Evolutionary conservation across 176 grass and related monocot genomes (phyloP).

Genomic region (Zoysia japonica): DNA sequence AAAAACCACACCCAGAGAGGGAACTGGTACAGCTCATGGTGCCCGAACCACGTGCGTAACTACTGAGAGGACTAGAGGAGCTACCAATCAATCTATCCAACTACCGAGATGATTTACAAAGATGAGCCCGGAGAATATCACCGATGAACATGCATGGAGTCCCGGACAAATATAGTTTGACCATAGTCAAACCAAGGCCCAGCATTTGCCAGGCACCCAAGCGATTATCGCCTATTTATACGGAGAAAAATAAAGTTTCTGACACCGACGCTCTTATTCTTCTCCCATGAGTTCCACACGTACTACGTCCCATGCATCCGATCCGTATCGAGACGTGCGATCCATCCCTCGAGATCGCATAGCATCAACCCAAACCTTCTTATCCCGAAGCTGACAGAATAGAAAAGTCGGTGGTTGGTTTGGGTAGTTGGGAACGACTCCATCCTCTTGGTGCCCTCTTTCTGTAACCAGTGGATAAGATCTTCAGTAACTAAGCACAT

Average conservation of each 20-base stretch:
- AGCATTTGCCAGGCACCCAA: conserved; percentile 44
- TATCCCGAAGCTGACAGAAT: conserved; percentile 1
- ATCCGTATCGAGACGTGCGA: conserved; percentile 33
- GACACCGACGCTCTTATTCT: conserved; percentile 43
- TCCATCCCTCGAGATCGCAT: conserved; percentile 41
- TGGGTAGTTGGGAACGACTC: not conserved
- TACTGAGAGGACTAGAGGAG: not conserved
- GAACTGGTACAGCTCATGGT: conserved; percentile 16
- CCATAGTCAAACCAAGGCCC: conserved; percentile 26
- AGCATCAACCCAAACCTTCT: conserved; percentile 20
- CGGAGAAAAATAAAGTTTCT: not conserved
- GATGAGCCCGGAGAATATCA: not conserved
- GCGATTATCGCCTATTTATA: not conserved
- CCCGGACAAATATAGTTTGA: conserved; percentile 42
- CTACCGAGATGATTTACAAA: conserved; percentile 12
- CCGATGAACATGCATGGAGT: not conserved
- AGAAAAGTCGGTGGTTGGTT: conserved; percentile 11
- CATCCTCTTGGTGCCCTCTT: not conserved
- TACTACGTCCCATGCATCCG: conserved; percentile 21
- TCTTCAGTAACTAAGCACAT: not conserved
- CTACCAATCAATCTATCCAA: conserved; percentile 23
- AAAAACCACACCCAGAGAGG: not conserved
- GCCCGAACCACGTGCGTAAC: conserved; percentile 29
- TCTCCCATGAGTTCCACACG: conserved; percentile 34
- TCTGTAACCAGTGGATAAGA: not conserved